Conservation (phyloP, 2,329 filamentous ascomycete species). For the Ophiocordyceps camponoti-saundersi region DNA sequence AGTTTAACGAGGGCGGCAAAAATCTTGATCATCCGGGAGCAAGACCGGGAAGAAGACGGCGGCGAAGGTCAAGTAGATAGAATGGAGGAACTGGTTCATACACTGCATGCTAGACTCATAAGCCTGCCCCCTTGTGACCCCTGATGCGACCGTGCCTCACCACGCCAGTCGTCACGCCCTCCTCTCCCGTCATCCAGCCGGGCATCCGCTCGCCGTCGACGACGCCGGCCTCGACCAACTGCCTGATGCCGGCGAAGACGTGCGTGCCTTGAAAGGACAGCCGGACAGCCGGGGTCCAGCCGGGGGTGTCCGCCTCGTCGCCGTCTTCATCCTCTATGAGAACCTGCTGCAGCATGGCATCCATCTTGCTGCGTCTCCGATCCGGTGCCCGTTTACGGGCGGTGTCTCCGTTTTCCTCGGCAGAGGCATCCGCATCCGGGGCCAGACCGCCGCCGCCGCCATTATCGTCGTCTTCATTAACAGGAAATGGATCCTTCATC, state of each 20-base stretch:
- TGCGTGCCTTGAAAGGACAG: conserved; percentile 60
- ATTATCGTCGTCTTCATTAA: not conserved
- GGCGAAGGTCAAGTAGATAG: not conserved
- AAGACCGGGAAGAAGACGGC: not conserved
- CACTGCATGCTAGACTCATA: conserved; percentile 14
- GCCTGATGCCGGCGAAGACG: conserved; percentile 64
- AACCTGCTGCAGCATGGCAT: conserved; percentile 15
- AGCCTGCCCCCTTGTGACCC: conserved; percentile 37
- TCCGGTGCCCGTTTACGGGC: conserved; percentile 5
- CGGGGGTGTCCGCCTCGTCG: conserved; percentile 9
- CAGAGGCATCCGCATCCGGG: conserved; percentile 8
- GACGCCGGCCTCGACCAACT: conserved; percentile 59
- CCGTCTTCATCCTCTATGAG: conserved; percentile 8
- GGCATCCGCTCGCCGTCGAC: conserved; percentile 68
- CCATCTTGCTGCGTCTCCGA: conserved; percentile 17
- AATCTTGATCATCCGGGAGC: not conserved
- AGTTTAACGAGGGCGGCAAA: not conserved
- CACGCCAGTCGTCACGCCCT: conserved; percentile 57
- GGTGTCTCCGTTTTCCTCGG: conserved; percentile 6
- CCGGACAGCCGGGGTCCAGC: conserved; percentile 25
- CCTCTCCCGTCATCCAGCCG: conserved; percentile 81
- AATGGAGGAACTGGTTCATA: no score
- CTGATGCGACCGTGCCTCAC: conserved; percentile 50
- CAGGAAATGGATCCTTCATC: conserved; percentile 39
- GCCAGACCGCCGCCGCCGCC: not conserved